Evolutionary conservation across 495 filamentous ascomycete genomes (phyloP).

Genomic region (Massariosphaeria phaeospora): DNA sequence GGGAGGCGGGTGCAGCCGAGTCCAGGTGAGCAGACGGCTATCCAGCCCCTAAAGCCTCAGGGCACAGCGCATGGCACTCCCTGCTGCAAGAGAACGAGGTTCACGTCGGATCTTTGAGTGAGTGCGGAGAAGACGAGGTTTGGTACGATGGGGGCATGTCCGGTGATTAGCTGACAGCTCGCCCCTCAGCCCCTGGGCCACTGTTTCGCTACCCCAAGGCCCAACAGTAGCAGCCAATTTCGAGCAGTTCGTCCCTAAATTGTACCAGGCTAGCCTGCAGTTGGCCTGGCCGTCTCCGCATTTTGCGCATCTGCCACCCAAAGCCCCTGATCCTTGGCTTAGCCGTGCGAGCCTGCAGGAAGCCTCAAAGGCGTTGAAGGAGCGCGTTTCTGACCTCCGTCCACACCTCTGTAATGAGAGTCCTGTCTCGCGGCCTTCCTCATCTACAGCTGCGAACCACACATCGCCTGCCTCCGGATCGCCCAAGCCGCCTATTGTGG

Average conservation of each 20-base stretch:
- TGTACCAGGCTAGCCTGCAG: slow-evolving; percentile 32
- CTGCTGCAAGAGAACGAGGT: slow-evolving; percentile 7
- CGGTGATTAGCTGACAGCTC: slow-evolving; percentile 28
- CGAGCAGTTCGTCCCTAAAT: slow-evolving; percentile 31
- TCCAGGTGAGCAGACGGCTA: slow-evolving; percentile 3
- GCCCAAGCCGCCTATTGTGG: slow-evolving; percentile 15
- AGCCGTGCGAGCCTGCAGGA: slow-evolving; percentile 31
- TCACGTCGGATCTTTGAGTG: slow-evolving; percentile 29
- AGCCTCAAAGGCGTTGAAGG: slow-evolving; percentile 34
- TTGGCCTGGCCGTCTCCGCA: slow-evolving; percentile 36
- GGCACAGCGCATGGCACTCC: slow-evolving; percentile 12
- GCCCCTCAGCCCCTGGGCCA: slow-evolving; percentile 16
- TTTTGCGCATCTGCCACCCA: slow-evolving; percentile 34
- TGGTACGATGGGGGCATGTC: slow-evolving; percentile 21
- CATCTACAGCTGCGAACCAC: slow-evolving; percentile 18
- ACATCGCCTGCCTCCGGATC: slow-evolving; percentile 12
- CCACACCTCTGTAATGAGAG: slow-evolving; percentile 31
- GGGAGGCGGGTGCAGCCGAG: slow-evolving; percentile 24
- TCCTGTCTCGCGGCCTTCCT: slow-evolving; percentile 27
- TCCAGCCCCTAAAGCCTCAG: slow-evolving; percentile 5
- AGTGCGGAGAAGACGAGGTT: slow-evolving; percentile 20
- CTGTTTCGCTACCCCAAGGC: slow-evolving; percentile 27
- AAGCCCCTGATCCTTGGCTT: slow-evolving; percentile 35
- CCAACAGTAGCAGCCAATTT: slow-evolving; percentile 28
- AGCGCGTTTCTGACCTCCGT: slow-evolving; percentile 24